phyloP scores from a whole-genome alignment of 805 yeast species.

The Yarrowia alimentaria region DNA sequence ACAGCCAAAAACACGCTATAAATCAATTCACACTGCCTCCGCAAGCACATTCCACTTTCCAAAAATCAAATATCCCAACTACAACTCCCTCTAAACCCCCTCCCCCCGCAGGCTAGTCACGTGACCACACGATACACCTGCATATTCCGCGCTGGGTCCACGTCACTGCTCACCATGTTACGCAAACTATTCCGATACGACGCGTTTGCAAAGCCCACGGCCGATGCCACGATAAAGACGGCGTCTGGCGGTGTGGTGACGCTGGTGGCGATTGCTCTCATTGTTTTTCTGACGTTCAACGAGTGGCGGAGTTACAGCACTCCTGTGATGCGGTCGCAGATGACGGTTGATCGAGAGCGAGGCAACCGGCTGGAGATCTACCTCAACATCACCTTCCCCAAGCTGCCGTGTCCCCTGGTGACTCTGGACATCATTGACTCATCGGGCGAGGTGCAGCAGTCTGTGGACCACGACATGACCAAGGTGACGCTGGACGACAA shows the following conservation, averaged over 20 bases:
- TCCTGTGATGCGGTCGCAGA: conserved; percentile 71
- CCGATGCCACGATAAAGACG: conserved; percentile 86
- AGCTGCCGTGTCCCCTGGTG: conserved; percentile 76
- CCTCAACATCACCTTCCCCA: conserved; percentile 78
- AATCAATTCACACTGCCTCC: too few species aligned
- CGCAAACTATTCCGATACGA: conserved; percentile 58
- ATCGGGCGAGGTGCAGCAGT: conserved; percentile 79
- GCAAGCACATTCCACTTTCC: too few species aligned
- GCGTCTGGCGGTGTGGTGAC: conserved; percentile 90
- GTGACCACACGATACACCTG: too few species aligned
- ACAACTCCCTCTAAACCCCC: too few species aligned
- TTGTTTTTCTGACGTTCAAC: conserved; percentile 59
- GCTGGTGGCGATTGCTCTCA: conserved; percentile 59
- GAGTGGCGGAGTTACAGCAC: conserved; percentile 76
- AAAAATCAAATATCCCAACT: too few species aligned
- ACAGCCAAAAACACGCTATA: too few species aligned
- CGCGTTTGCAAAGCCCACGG: conserved; percentile 92
- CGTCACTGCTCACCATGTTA: conserved; percentile 5
- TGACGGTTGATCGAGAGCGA: conserved; percentile 72
- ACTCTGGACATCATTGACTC: conserved; percentile 86
- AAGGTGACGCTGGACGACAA: conserved; percentile 59
- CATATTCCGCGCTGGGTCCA: background rate
- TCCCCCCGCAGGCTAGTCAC: too few species aligned
- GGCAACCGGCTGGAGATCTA: conserved; percentile 73
- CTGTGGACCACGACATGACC: conserved; percentile 68